phyloP scores from a whole-genome alignment of 1,284 basidiomycete species.

The Laetiporus sulphureus region DNA sequence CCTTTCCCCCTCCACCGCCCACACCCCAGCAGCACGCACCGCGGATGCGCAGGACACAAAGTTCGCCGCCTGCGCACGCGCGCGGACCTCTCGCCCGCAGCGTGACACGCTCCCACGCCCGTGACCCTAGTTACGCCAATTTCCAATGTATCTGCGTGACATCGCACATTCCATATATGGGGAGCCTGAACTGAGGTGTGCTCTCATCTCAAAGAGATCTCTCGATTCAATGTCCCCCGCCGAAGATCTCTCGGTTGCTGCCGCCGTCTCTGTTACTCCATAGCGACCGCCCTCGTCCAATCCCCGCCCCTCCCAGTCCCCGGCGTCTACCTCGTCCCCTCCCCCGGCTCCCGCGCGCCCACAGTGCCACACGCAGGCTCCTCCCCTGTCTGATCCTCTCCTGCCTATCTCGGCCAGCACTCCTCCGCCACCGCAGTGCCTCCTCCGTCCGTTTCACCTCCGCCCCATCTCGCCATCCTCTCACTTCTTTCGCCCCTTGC shows the following conservation, averaged over 20 bases:
- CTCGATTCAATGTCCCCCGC: conserved; percentile 12
- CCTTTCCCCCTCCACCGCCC: background rate
- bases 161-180: conserved; percentile 4
- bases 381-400: no score
- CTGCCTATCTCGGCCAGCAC: no score
- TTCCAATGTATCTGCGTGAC: conserved; percentile 4
- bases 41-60: background rate
- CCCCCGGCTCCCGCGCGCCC: conserved; percentile 5
- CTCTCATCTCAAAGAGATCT: conserved; percentile 22
- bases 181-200: conserved; percentile 18
- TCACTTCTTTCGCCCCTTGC: conserved; percentile 28
- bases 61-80: background rate
- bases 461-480: conserved; percentile 1
- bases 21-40: conserved; percentile 2
- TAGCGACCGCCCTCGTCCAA: conserved; percentile 6
- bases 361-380: no score
- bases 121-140: conserved; percentile 8
- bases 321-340: background rate
- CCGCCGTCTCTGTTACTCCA: conserved; percentile 12
- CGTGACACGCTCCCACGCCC: conserved; percentile 5
- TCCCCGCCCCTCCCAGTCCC: conserved; percentile 6
- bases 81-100: background rate
- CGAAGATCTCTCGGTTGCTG: conserved; percentile 20
- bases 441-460: conserved; percentile 8
- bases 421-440: no score